A percentile compares a stretch with the other conserved stretches of the same genome.
phyloP scores from a whole-genome alignment of 306 rosid species.

The Calophaca sinica region DNA sequence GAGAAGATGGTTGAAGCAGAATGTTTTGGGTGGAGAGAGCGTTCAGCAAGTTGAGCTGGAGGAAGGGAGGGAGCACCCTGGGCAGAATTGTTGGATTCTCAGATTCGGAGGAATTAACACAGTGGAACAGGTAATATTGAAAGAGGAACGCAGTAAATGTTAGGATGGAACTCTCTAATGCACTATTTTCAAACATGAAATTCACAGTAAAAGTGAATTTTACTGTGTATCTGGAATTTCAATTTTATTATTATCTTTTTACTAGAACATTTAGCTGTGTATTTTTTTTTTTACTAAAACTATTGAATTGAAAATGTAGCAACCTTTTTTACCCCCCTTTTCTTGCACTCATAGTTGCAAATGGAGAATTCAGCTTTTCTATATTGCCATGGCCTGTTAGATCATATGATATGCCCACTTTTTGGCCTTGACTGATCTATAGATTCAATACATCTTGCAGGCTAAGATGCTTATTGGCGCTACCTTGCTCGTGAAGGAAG shows the following conservation, averaged over 20 bases:
- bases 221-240: no score
- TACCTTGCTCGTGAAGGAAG: slow-evolving; percentile 81
- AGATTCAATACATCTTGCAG: slow-evolving; percentile 51
- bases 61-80: slow-evolving; percentile 89
- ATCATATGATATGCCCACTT: slow-evolving; percentile 29
- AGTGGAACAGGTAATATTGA: slow-evolving; percentile 63
- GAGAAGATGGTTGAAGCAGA: slow-evolving; percentile 84
- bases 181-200: background rate
- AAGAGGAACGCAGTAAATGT: no score
- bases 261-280: no score
- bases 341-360: slow-evolving; percentile 16
- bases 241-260: background rate
- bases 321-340: background rate
- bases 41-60: slow-evolving; percentile 75
- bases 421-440: slow-evolving; percentile 36
- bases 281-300: background rate
- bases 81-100: slow-evolving; percentile 85
- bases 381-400: slow-evolving; percentile 18
- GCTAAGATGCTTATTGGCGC: slow-evolving; percentile 90
- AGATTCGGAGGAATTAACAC: slow-evolving; percentile 75
- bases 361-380: slow-evolving; percentile 4
- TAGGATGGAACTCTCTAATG: background rate
- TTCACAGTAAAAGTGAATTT: no score
- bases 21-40: slow-evolving; percentile 58
- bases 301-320: background rate